A percentile compares a stretch with the other conserved stretches of the same genome.
Evolutionary conservation across 2,329 filamentous ascomycete genomes (phyloP).

Genomic region (Penicillium sp.): DNA sequence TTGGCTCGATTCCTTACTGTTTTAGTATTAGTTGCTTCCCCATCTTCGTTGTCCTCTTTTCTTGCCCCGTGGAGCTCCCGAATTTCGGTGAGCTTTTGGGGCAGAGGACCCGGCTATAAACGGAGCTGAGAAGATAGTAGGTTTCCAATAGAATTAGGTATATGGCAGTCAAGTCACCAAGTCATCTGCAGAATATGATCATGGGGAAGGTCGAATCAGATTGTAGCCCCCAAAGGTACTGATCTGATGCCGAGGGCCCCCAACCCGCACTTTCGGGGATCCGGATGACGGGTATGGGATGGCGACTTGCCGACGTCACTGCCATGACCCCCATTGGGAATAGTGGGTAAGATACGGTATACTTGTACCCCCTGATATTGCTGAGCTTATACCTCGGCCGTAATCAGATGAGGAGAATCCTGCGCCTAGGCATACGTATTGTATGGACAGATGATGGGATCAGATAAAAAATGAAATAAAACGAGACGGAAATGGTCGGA

Average conservation of each 20-base stretch:
- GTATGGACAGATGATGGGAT: not conserved
- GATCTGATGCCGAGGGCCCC: conserved; percentile 17
- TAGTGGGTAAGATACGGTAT: not conserved
- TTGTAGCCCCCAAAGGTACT: not conserved
- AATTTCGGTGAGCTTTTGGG: conserved; percentile 26
- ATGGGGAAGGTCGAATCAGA: not conserved
- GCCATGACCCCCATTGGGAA: conserved; percentile 5
- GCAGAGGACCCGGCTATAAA: conserved; percentile 16
- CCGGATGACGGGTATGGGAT: conserved; percentile 25
- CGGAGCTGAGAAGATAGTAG: conserved; percentile 1
- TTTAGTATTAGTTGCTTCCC: not conserved
- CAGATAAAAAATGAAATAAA: not conserved
- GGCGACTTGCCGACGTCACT: conserved; percentile 36
- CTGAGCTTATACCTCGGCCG: not conserved
- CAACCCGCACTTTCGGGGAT: conserved; percentile 13
- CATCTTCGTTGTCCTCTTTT: not conserved
- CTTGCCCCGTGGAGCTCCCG: conserved; percentile 12
- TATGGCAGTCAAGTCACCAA: not conserved
- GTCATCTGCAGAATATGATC: not conserved
- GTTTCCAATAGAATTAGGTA: not conserved
- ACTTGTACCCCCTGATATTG: not conserved
- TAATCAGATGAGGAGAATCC: not conserved
- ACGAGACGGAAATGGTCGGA: not conserved
- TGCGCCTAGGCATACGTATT: no score
- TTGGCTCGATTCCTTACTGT: not conserved